Evolutionary conservation across 441 rosid species (phyloP).

Genomic region (Gossypium davidsonii): DNA sequence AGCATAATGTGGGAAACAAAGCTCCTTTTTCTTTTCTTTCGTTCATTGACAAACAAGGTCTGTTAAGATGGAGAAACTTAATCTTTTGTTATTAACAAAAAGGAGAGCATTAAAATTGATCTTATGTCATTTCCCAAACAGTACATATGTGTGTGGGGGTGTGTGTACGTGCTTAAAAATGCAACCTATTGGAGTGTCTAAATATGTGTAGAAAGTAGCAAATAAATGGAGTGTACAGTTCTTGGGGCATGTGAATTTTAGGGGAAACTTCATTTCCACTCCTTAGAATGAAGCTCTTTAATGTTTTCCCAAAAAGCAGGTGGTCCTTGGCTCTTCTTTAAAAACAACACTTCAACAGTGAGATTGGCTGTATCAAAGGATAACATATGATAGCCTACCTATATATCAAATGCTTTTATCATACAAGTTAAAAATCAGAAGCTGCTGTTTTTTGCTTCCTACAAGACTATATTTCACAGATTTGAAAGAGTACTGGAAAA

Average conservation of each 20-base stretch:
- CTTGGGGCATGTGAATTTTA: constrained; percentile 19
- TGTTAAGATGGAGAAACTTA: neutral
- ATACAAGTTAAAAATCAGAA: neutral
- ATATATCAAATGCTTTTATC: neutral
- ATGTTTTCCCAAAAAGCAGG: constrained; percentile 27
- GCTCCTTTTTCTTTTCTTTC: neutral
- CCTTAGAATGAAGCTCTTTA: constrained; percentile 7
- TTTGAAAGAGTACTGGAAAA: neutral
- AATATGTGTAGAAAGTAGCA: neutral
- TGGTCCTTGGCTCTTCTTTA: constrained; percentile 33
- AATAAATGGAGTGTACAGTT: constrained; percentile 10
- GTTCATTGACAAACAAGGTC: neutral
- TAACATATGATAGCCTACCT: neutral
- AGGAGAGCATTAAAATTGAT: neutral
- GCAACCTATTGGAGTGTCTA: neutral
- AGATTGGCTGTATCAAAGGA: constrained; percentile 9
- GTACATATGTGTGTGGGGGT: neutral
- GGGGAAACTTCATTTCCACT: constrained; percentile 34
- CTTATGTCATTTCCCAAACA: neutral
- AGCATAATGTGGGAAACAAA: neutral
- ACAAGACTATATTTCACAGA: neutral
- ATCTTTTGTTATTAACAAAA: neutral
- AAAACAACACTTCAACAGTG: constrained; percentile 3
- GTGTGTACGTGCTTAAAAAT: neutral
- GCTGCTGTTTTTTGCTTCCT: neutral